phyloP scores from a whole-genome alignment of 805 yeast genomes.

The Kluyveromyces siamensis region DNA sequence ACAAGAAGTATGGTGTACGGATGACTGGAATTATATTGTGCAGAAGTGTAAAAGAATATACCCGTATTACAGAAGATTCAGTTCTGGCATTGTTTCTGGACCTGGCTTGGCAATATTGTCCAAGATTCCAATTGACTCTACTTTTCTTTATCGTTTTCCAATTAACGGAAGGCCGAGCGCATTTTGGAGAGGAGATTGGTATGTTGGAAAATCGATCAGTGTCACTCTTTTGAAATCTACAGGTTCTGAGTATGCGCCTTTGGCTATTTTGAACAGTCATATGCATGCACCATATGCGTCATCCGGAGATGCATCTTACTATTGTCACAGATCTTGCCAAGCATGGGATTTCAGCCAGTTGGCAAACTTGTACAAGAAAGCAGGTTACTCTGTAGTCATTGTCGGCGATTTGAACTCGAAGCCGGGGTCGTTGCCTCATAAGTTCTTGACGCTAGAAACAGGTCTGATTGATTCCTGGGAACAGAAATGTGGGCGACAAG shows the following conservation, averaged over 20 bases:
- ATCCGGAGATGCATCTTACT: conserved; percentile 80
- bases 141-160: conserved; percentile 78
- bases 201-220: conserved; percentile 84
- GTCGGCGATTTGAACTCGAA: conserved; percentile 91
- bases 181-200: conserved; percentile 93
- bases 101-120: conserved; percentile 88
- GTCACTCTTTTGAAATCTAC: conserved; percentile 57
- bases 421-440: conserved; percentile 79
- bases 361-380: conserved; percentile 47
- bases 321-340: conserved; percentile 86
- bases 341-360: conserved; percentile 89
- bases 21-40: conserved; percentile 68
- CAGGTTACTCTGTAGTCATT: conserved; percentile 78
- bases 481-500: conserved; percentile 43
- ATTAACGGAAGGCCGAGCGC: conserved; percentile 94
- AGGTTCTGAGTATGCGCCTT: conserved; percentile 36
- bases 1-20: conserved; percentile 90
- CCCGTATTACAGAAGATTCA: conserved; percentile 63
- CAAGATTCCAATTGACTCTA: conserved; percentile 69
- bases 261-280: conserved; percentile 83
- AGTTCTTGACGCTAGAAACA: conserved; percentile 60
- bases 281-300: conserved; percentile 94
- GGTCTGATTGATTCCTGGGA: conserved; percentile 80
- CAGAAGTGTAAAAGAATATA: conserved; percentile 35
- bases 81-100: conserved; percentile 80